Percentiles rank a stretch among this genome's conserved stretches.
phyloP scores from a whole-genome alignment of 257 asterid species.

The Solanum habrochaites region DNA sequence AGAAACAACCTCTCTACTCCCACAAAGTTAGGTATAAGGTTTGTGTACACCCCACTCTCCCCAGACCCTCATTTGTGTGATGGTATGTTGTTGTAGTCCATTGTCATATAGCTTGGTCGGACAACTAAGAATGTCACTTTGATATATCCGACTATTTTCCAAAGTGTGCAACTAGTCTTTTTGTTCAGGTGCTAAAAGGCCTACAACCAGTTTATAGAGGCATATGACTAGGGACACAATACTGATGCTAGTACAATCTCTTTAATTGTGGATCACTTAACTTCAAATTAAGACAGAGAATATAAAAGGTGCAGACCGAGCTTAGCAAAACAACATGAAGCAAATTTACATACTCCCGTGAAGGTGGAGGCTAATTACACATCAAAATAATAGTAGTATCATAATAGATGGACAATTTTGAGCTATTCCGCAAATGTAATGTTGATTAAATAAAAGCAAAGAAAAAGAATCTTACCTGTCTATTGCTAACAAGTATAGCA shows the following conservation, averaged over 20 bases:
- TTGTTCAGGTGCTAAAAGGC: neutral
- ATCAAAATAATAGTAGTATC: neutral
- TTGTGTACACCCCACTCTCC: slow-evolving; percentile 5
- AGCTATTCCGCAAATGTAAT: neutral
- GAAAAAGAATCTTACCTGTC: slow-evolving; percentile 47
- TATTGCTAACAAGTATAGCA: slow-evolving; percentile 87
- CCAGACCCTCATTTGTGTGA: neutral
- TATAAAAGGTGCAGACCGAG: neutral
- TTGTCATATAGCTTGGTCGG: rapidly evolving
- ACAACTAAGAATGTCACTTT: neutral
- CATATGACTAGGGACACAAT: neutral
- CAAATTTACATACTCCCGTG: neutral
- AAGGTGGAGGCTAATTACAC: neutral
- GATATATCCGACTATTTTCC: neutral
- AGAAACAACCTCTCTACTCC: no score
- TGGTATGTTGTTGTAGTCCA: neutral
- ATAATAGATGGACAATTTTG: neutral
- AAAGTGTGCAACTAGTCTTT: neutral
- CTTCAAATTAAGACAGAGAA: neutral
- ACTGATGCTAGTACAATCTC: neutral
- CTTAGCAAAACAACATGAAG: neutral
- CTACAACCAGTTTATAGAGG: neutral
- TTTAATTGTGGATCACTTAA: neutral
- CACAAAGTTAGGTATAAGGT: no score
- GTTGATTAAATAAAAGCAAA: neutral